Evolutionary conservation across 2,329 filamentous ascomycete genomes (phyloP), one percentile per base, ranked within the genome.

Genomic region (Clonostachys byssicola): DNA sequence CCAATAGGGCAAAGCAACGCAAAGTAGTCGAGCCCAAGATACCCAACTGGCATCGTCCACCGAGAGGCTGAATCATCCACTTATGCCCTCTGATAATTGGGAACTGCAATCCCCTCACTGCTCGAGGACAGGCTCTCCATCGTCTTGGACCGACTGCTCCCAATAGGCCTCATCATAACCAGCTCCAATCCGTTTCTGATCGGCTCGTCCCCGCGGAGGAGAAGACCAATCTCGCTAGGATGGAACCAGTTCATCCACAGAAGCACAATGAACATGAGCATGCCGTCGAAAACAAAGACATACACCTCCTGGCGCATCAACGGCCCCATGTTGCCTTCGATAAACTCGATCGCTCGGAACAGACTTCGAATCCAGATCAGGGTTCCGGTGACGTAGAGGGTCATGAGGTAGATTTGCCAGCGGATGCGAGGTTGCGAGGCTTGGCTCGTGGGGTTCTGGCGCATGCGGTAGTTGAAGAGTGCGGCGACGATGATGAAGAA

Each of bases 401-500:
- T 63, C 35, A 38, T 42, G 9, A 73, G 57, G 44, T 63, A 57
- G 47, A 54, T 58, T 51, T 55, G 50, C 70, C 70, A 73, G 2
- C 58, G 49, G 12, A 62, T 48, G 18, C 12, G 14, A 18, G 30
- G 43, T 7, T 36, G 20, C 1, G 16, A 16, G 16, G 43, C 35
- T 14, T 17, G n/a, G 20, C 23, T 45, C 42, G 34, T 2, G 47
- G 48, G 35, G 16, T 40, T 12, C 5, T 49, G 45, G 34, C 48
- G 44, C 50, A 64, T 56, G 17, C 65, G 57, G n/a, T 52, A 45
- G 51, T 83, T 73, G 61, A 82, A 81, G 1, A 76, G 49, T 3
- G 68, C 52, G 0, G 76, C 68, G 2, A 72, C 70, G 5, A 71
- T 47, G 35, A 78, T 60, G 54, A 85, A 86, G 35, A 83, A 61